phyloP scores from a whole-genome alignment of 495 filamentous ascomycete species.

The Endocarpon pusillum region DNA sequence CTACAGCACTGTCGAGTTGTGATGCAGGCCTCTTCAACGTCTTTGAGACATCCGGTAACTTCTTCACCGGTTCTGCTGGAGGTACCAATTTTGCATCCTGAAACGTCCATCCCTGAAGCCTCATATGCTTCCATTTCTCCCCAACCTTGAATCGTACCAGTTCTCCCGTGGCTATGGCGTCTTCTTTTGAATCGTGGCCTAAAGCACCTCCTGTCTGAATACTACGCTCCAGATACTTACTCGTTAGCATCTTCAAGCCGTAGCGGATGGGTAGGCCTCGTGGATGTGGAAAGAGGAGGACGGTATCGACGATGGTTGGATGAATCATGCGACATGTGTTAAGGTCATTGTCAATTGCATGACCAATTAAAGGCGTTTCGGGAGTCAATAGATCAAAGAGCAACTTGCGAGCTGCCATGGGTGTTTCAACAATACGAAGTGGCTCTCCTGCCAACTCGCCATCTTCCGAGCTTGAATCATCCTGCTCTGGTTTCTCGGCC shows the following conservation, averaged over 20 bases:
- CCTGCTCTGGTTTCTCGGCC: conserved; percentile 8
- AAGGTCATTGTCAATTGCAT: conserved; percentile 90
- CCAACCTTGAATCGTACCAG: conserved; percentile 51
- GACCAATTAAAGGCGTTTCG: conserved; percentile 69
- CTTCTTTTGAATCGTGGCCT: conserved; percentile 80
- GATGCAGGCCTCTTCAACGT: too few species aligned
- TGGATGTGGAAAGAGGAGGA: conserved; percentile 64
- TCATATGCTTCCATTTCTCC: conserved; percentile 46
- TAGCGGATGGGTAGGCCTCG: conserved; percentile 58
- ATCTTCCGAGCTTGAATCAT: conserved; percentile 7
- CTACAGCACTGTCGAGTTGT: too few species aligned
- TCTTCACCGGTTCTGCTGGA: conserved; percentile 17
- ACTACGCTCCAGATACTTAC: conserved; percentile 43
- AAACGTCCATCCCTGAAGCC: conserved; percentile 45
- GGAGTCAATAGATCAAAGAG: conserved; percentile 55
- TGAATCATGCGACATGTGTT: conserved; percentile 72
- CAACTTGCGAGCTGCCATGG: conserved; percentile 50
- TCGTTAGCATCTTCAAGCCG: conserved; percentile 52
- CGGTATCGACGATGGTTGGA: conserved; percentile 69
- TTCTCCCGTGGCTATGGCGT: conserved; percentile 76
- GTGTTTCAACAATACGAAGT: conserved; percentile 55
- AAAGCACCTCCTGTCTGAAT: conserved; percentile 58
- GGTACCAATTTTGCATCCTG: conserved; percentile 32
- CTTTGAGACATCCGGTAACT: neutral
- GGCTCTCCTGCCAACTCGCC: conserved; percentile 10